phyloP scores from a whole-genome alignment of 495 filamentous ascomycete genomes.

The Lindgomyces ingoldianus region DNA sequence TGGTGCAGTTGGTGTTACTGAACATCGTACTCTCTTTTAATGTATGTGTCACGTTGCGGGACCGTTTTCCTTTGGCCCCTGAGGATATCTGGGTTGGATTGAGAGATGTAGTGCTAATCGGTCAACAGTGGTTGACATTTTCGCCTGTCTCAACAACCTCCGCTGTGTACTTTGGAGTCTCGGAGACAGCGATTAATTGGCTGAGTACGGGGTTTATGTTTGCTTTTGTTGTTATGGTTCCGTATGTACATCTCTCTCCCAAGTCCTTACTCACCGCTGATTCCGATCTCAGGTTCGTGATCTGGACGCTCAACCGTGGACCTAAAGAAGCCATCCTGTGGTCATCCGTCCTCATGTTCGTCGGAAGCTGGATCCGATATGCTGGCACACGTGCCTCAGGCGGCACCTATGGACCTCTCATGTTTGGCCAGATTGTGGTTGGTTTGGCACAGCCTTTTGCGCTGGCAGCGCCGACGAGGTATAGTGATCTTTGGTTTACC shows the following conservation, averaged over 20 bases:
- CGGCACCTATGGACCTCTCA: conserved; percentile 71
- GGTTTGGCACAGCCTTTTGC: conserved; percentile 92
- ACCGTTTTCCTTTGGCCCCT: not conserved
- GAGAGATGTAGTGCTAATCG: not conserved
- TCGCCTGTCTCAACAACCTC: conserved; percentile 78
- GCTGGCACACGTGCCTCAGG: conserved; percentile 65
- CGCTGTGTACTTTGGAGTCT: conserved; percentile 72
- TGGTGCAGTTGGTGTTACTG: conserved; percentile 77
- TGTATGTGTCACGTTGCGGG: conserved; percentile 58
- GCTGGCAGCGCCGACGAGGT: conserved; percentile 83
- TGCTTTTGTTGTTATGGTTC: conserved; percentile 71
- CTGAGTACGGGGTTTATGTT: conserved; percentile 84
- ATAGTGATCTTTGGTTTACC: conserved; percentile 94
- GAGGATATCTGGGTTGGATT: not conserved
- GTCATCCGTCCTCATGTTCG: conserved; percentile 69
- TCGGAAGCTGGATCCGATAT: conserved; percentile 93
- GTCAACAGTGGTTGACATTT: conserved; percentile 82
- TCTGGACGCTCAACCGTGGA: conserved; percentile 76
- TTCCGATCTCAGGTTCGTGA: conserved; percentile 53
- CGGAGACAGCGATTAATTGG: conserved; percentile 86
- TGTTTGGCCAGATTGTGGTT: conserved; percentile 93
- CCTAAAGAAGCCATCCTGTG: conserved; percentile 76
- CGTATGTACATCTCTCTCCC: conserved; percentile 51
- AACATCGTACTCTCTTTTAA: conserved; percentile 96
- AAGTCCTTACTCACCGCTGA: not conserved